phyloP scores from a whole-genome alignment of 495 filamentous ascomycete genomes.

The Neurospora sp. region DNA sequence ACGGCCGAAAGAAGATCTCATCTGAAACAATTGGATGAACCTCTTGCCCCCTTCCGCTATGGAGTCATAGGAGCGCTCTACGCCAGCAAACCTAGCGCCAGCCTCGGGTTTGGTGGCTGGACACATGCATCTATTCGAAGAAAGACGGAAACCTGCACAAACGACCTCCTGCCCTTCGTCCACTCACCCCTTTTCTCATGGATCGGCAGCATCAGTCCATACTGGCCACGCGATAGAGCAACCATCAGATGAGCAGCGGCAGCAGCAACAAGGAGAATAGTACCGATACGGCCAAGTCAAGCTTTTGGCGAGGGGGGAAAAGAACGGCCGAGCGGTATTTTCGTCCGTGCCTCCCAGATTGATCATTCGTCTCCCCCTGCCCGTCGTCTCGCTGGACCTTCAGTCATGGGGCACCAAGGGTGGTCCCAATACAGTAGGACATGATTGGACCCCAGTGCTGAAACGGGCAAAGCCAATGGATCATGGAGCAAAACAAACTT shows the following conservation, averaged over 20 bases:
- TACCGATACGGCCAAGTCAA: neutral
- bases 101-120: constrained; percentile 21
- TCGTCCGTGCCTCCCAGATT: neutral
- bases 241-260: constrained; percentile 1
- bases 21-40: constrained; percentile 26
- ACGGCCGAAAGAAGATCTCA: constrained; percentile 27
- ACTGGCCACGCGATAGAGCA: constrained; percentile 18
- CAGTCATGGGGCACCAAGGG: neutral
- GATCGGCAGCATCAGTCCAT: constrained; percentile 15
- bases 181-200: constrained; percentile 9
- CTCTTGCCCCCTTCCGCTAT: constrained; percentile 8
- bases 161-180: constrained; percentile 19
- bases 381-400: neutral
- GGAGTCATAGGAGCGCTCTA: constrained; percentile 4
- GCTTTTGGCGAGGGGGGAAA: neutral
- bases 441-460: neutral
- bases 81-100: constrained; percentile 3
- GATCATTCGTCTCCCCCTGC: neutral
- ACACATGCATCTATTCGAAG: constrained; percentile 19
- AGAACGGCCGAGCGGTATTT: neutral
- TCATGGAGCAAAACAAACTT: neutral
- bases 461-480: neutral
- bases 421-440: neutral
- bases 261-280: neutral
- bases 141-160: constrained; percentile 30